Percentiles rank a stretch among this genome's conserved stretches.
phyloP scores from a whole-genome alignment of 805 yeast species.

The Naumovozyma castellii region DNA sequence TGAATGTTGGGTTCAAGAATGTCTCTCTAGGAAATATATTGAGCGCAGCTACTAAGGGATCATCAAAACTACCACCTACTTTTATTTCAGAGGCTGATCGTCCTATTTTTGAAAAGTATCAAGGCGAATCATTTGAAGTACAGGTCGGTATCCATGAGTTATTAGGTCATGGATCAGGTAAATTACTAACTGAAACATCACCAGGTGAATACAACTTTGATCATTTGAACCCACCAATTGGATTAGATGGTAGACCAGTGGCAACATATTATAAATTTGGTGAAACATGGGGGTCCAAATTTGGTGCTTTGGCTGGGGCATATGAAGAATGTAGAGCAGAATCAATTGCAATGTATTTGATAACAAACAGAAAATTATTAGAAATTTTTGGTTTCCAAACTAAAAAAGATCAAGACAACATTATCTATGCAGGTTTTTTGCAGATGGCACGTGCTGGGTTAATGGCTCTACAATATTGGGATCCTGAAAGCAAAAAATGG shows the following conservation, averaged over 20 bases:
- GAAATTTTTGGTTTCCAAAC: slow-evolving; percentile 61
- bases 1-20: slow-evolving; percentile 78
- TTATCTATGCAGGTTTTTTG: slow-evolving; percentile 58
- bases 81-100: slow-evolving; percentile 48
- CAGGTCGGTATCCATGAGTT: slow-evolving; percentile 91
- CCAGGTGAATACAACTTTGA: slow-evolving; percentile 69
- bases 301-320: slow-evolving; percentile 75
- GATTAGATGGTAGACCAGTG: slow-evolving; percentile 52
- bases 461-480: slow-evolving; percentile 77
- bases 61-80: slow-evolving; percentile 49
- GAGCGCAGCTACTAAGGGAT: slow-evolving; percentile 53
- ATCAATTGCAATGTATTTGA: slow-evolving; percentile 72
- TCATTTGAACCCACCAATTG: slow-evolving; percentile 48
- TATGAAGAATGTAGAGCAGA: slow-evolving; percentile 93
- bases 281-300: slow-evolving; percentile 85
- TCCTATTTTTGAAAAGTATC: slow-evolving; percentile 55
- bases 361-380: slow-evolving; percentile 57
- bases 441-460: slow-evolving; percentile 87
- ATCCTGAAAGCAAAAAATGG: slow-evolving; percentile 73
- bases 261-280: slow-evolving; percentile 65
- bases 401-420: slow-evolving; percentile 50
- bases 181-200: slow-evolving; percentile 51
- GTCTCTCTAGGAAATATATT: slow-evolving; percentile 83
- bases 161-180: slow-evolving; percentile 88
- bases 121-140: slow-evolving; percentile 79